These are phyloP conservation scores for Camellia lanceoleosa DNA, from an alignment of 148 eudicot genomes.

Conservation along the genomic window DNA sequence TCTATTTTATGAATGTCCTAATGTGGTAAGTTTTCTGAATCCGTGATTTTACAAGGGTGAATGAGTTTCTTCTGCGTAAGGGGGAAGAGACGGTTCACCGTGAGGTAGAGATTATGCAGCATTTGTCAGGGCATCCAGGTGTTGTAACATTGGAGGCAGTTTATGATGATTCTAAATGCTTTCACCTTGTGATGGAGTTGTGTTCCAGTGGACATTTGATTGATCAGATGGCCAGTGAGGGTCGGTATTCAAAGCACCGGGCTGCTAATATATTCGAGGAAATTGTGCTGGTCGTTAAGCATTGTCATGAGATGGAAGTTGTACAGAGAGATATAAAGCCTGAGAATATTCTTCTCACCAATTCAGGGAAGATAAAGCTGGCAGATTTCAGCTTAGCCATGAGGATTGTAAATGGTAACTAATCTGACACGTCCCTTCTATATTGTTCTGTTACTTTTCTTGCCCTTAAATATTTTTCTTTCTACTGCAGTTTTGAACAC, in stretches of 20 bases:
- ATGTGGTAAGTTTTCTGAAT: no score
- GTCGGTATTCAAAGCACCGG: conserved; percentile 60
- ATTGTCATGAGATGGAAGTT: conserved; percentile 92
- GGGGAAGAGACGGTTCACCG: conserved; percentile 96
- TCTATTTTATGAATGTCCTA: no score
- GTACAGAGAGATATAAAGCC: conserved; percentile 91
- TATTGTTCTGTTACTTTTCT: not conserved
- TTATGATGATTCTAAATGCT: conserved; percentile 67
- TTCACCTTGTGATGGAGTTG: conserved; percentile 89
- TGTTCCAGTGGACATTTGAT: conserved; percentile 82
- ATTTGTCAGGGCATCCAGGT: conserved; percentile 90
- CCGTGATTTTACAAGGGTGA: no score
- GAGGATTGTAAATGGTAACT: conserved; percentile 69
- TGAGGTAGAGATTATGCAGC: conserved; percentile 99
- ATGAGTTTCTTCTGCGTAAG: conserved; percentile 32
- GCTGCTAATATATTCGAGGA: conserved; percentile 69
- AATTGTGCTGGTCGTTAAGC: conserved; percentile 68
- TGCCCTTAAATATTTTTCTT: not conserved
- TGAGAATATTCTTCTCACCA: conserved; percentile 70
- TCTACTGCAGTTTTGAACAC: not conserved
- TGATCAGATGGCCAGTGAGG: conserved; percentile 66
- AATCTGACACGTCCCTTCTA: not conserved
- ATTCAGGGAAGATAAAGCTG: conserved; percentile 70
- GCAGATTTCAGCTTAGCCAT: conserved; percentile 91
- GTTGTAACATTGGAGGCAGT: conserved; percentile 80